Conservation (phyloP, 805 yeast genomes). For the Cyberlindnera samutprakarnensis region DNA sequence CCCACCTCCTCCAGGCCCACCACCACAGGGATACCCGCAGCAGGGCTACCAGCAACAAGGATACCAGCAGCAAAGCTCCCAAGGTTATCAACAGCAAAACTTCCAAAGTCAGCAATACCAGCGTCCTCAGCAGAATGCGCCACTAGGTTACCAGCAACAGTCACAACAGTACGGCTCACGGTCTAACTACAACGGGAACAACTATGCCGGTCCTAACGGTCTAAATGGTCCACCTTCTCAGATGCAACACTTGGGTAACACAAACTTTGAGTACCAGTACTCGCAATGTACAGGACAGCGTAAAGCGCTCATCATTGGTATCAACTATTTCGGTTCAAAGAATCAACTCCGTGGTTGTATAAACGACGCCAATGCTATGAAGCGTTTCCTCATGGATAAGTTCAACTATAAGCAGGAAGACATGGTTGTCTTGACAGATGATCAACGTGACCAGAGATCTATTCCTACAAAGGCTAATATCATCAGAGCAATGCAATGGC, state of each 20-base stretch:
- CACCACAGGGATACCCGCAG: not conserved
- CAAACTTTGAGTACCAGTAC: conserved; percentile 28
- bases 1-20: no score
- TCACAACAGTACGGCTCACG: conserved; percentile 5
- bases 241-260: conserved; percentile 14
- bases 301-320: conserved; percentile 63
- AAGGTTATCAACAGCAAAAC: no score
- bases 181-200: conserved; percentile 5
- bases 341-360: conserved; percentile 60
- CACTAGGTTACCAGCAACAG: not conserved
- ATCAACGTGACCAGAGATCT: conserved; percentile 25
- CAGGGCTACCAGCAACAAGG: not conserved
- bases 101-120: no score
- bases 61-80: not conserved
- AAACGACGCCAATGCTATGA: conserved; percentile 53
- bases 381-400: conserved; percentile 24
- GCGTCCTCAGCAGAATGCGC: not conserved
- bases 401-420: conserved; percentile 23
- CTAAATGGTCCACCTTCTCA: conserved; percentile 13
- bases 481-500: conserved; percentile 66
- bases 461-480: conserved; percentile 62
- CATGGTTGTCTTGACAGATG: conserved; percentile 45
- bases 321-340: conserved; percentile 54
- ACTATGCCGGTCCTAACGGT: conserved; percentile 11
- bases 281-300: conserved; percentile 55